Percentiles rank a stretch among this genome's conserved stretches.
These are phyloP conservation scores for Podospora conica DNA, from an alignment of 495 filamentous ascomycete species.

Conservation along the genomic window DNA sequence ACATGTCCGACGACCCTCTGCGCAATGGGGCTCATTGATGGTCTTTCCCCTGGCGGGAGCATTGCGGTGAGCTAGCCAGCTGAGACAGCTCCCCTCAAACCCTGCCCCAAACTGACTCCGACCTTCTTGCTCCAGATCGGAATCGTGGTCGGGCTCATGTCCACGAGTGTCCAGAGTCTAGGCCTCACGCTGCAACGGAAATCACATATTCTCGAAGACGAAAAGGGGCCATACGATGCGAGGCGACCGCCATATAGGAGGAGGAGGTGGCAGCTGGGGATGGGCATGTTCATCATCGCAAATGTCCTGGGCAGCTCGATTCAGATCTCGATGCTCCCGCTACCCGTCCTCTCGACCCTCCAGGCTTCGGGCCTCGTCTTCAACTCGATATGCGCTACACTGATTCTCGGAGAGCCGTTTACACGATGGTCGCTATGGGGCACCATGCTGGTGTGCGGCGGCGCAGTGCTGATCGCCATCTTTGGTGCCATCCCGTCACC, in stretches of 20 bases:
- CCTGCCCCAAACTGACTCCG: slow-evolving; percentile 14
- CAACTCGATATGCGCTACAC: slow-evolving; percentile 92
- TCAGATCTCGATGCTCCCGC: slow-evolving; percentile 92
- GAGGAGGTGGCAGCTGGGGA: slow-evolving; percentile 95
- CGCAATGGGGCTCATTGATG: slow-evolving; percentile 69
- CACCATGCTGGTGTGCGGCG: slow-evolving; percentile 78
- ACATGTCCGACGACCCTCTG: slow-evolving; percentile 21
- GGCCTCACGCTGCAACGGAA: slow-evolving; percentile 98
- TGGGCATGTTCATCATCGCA: slow-evolving; percentile 92
- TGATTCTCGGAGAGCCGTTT: slow-evolving; percentile 91
- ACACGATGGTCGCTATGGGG: slow-evolving; percentile 85
- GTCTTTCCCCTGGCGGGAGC: slow-evolving; percentile 78
- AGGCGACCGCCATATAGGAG: slow-evolving; percentile 83
- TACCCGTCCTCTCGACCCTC: slow-evolving; percentile 90
- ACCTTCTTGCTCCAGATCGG: slow-evolving; percentile 57
- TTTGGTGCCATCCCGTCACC: slow-evolving; percentile 96
- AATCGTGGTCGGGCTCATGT: slow-evolving; percentile 85
- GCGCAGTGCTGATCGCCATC: slow-evolving; percentile 82
- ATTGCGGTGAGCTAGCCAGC: slow-evolving; percentile 61
- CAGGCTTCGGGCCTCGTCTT: slow-evolving; percentile 97
- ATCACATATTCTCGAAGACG: slow-evolving; percentile 95
- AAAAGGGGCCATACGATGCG: slow-evolving; percentile 71
- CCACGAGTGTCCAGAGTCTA: slow-evolving; percentile 88
- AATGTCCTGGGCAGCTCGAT: slow-evolving; percentile 94
- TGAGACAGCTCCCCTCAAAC: slow-evolving; percentile 13